phyloP scores from a whole-genome alignment of 495 filamentous ascomycete genomes.

The Pyrenula aspistea region DNA sequence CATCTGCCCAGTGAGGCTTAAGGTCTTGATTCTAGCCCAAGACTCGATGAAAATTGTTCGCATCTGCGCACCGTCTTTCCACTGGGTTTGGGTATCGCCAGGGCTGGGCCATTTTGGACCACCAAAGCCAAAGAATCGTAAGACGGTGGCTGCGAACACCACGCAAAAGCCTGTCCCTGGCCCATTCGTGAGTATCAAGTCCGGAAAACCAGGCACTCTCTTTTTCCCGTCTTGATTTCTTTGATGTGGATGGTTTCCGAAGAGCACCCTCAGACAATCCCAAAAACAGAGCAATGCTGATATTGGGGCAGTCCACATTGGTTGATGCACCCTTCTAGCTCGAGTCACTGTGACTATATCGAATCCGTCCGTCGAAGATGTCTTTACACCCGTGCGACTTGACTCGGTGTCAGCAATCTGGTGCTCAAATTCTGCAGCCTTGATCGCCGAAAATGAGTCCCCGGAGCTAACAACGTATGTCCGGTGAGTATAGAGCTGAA shows the following conservation, averaged over 20 bases:
- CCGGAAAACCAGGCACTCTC: conserved; percentile 37
- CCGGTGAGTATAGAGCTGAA: conserved; percentile 47
- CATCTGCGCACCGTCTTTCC: conserved; percentile 31
- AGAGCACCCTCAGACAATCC: conserved; percentile 28
- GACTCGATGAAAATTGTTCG: conserved; percentile 78
- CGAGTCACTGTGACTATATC: conserved; percentile 53
- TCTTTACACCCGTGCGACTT: conserved; percentile 12
- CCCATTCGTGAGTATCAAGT: conserved; percentile 77
- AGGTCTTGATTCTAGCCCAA: conserved; percentile 67
- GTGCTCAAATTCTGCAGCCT: conserved; percentile 53
- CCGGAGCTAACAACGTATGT: conserved; percentile 73
- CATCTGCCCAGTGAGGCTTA: conserved; percentile 73
- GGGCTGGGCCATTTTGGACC: conserved; percentile 14
- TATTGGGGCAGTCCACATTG: conserved; percentile 54
- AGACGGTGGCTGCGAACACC: conserved; percentile 49
- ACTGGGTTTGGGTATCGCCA: background rate
- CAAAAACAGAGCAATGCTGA: conserved; percentile 45
- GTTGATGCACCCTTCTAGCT: conserved; percentile 67
- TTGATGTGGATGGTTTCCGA: conserved; percentile 24
- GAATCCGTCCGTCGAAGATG: conserved; percentile 16
- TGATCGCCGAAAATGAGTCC: conserved; percentile 60
- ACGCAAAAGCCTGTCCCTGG: conserved; percentile 79
- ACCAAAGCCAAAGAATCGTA: conserved; percentile 46
- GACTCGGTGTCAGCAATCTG: conserved; percentile 9
- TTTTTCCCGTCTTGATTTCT: conserved; percentile 6